Conservation (phyloP, 257 asterid genomes). For the Scutellaria baicalensis region DNA sequence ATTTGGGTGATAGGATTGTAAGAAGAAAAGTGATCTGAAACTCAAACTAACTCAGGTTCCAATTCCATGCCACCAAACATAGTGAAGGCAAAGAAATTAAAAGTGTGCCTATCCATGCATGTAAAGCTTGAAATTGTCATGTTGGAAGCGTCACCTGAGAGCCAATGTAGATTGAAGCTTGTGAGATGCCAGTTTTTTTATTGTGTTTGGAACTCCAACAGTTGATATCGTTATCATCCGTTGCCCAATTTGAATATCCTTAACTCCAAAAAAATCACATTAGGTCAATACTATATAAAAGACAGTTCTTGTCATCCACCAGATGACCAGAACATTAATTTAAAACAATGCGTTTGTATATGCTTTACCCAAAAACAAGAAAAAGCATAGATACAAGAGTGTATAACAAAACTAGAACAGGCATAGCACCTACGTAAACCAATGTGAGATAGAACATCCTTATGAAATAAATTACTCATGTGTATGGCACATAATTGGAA, state of each 20-base stretch:
- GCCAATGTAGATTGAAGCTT: slow-evolving; percentile 96
- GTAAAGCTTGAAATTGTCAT: neutral
- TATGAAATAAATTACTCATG: neutral
- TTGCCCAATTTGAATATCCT: slow-evolving; percentile 95
- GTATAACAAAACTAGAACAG: neutral
- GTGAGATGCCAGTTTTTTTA: slow-evolving; percentile 73
- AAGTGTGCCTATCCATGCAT: neutral
- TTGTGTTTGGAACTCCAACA: slow-evolving; percentile 95
- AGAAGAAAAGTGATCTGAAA: too few species aligned
- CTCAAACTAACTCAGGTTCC: too few species aligned
- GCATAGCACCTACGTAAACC: neutral
- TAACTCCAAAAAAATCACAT: slow-evolving; percentile 5
- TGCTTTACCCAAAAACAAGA: neutral
- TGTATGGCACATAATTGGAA: neutral
- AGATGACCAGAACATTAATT: neutral
- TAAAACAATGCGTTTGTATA: neutral
- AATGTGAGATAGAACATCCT: neutral
- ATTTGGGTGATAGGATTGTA: too few species aligned
- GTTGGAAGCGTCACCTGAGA: slow-evolving; percentile 47
- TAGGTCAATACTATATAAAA: neutral
- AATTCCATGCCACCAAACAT: neutral
- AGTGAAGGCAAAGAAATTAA: neutral
- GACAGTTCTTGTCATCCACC: neutral
- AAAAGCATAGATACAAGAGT: neutral
- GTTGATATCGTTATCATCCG: slow-evolving; percentile 98